Base-by-base conservation (phyloP, 257 asterid genomes). In the Forsythia viridissima region DNA sequence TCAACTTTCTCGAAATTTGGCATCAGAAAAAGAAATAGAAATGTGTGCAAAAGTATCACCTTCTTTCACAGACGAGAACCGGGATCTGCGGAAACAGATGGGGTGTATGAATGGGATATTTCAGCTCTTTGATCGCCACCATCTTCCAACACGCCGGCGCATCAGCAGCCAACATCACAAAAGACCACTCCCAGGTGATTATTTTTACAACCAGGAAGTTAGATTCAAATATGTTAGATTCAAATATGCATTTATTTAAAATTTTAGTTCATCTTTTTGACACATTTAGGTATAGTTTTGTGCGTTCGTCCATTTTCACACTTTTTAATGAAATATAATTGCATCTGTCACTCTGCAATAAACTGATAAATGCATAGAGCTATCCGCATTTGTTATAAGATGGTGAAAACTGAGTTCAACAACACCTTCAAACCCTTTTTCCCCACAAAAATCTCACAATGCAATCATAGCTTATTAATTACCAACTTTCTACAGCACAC, bases 91-190 rank as follows among this genome's bases (percentile, higher is more conserved):
- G 74, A 95, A 93, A 90, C 94, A 95, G 86, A 82, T 91, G 74
- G 99, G 98, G 51, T 95, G 99, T 89, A 95, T 95, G 99, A 92
- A 92, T 76, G 97, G 97, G 66, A 82, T 95, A 80, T 95, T 95
- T 77, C 97, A 91, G 85, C 82, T 92, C 76, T 91, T 94, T 39
- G 97, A 92, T 81, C 91, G 94, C 44, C 95, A 90, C 72, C 93
- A 92, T 83, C 89, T 92, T 86, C 85, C 89, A 13, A 57, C 87
- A 34, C 88, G 94, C 72, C 82, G 92, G 71, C 90, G 94, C 16
- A 57, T 85, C 41, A 76, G 84, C 71, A 74, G 91, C 76, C 85
- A 84, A 82, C 76, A 68, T 85, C 90, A 88, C 66, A 94, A 88
- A 85, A 87, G 88, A 86, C 89, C 84, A 73, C 89, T 88, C 68